phyloP scores from a whole-genome alignment of 352 stramenopile genomes.

The Blastocystis sp. region DNA sequence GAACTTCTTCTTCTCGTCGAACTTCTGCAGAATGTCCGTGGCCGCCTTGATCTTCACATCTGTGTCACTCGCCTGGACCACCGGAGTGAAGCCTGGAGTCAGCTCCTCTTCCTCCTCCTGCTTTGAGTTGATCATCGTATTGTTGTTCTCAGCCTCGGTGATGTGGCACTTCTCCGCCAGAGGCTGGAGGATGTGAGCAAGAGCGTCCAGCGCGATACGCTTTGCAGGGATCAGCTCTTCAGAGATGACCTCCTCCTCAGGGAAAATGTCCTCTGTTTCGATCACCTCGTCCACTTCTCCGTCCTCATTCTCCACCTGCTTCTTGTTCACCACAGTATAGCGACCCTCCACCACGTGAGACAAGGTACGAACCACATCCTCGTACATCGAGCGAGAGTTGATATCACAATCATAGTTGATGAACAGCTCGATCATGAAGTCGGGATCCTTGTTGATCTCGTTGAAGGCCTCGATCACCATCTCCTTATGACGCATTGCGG shows the following conservation, averaged over 20 bases:
- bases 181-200: conserved; percentile 63
- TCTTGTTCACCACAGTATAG: neutral
- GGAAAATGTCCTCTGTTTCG: conserved; percentile 51
- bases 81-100: conserved; percentile 19
- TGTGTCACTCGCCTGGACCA: conserved; percentile 50
- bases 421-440: conserved; percentile 92
- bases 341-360: conserved; percentile 85
- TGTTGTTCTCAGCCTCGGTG: conserved; percentile 37
- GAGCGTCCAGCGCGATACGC: conserved; percentile 61
- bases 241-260: conserved; percentile 35
- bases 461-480: conserved; percentile 83
- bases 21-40: conserved; percentile 66
- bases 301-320: conserved; percentile 61
- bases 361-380: conserved; percentile 90
- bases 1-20: conserved; percentile 89
- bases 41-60: conserved; percentile 68
- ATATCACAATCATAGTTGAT: conserved; percentile 99
- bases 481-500: conserved; percentile 82
- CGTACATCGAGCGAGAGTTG: conserved; percentile 83
- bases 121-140: conserved; percentile 2
- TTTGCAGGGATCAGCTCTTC: conserved; percentile 57
- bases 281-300: conserved; percentile 57
- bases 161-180: conserved; percentile 62
- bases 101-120: conserved; percentile 33
- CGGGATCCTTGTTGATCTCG: conserved; percentile 85